These are phyloP conservation scores for Delitschia confertaspora DNA, from an alignment of 495 filamentous ascomycete species.

Conservation along the genomic window DNA sequence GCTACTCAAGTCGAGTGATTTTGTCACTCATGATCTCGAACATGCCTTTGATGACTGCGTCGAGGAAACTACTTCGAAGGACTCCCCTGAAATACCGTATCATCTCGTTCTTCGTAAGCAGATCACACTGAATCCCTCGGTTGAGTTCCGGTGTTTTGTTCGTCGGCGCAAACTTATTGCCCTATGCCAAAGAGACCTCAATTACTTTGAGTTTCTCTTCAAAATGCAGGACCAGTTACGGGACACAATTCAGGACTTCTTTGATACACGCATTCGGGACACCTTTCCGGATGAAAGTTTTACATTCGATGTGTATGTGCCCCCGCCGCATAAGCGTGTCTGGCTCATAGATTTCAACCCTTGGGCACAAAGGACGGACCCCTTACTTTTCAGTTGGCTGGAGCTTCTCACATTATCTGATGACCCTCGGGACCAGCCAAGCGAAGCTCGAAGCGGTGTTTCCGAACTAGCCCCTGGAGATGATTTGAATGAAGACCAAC, in stretches of 20 bases:
- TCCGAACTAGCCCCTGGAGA: conserved; percentile 29
- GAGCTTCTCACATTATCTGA: conserved; percentile 68
- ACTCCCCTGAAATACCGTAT: conserved; percentile 40
- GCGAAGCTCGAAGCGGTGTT: conserved; percentile 23
- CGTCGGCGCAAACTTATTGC: conserved; percentile 67
- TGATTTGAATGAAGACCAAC: conserved; percentile 42
- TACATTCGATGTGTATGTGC: conserved; percentile 85
- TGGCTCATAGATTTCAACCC: conserved; percentile 92
- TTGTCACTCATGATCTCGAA: conserved; percentile 88
- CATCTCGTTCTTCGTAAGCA: conserved; percentile 75
- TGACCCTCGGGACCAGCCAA: conserved; percentile 39
- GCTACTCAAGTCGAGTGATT: conserved; percentile 83
- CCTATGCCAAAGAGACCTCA: conserved; percentile 81
- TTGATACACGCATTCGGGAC: conserved; percentile 57
- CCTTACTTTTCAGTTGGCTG: conserved; percentile 80
- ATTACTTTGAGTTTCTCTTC: conserved; percentile 77
- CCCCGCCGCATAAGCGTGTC: conserved; percentile 64
- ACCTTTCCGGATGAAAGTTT: conserved; percentile 79
- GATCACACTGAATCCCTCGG: conserved; percentile 74
- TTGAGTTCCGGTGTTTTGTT: conserved; percentile 95
- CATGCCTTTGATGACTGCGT: conserved; percentile 80
- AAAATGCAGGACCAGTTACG: conserved; percentile 54
- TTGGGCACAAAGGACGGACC: conserved; percentile 85
- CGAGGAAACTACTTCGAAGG: conserved; percentile 27
- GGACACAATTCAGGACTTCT: conserved; percentile 58